These are phyloP conservation scores for Hydnomerulius pinastri DNA, from an alignment of 768 basidiomycete genomes.

Conservation along the genomic window DNA sequence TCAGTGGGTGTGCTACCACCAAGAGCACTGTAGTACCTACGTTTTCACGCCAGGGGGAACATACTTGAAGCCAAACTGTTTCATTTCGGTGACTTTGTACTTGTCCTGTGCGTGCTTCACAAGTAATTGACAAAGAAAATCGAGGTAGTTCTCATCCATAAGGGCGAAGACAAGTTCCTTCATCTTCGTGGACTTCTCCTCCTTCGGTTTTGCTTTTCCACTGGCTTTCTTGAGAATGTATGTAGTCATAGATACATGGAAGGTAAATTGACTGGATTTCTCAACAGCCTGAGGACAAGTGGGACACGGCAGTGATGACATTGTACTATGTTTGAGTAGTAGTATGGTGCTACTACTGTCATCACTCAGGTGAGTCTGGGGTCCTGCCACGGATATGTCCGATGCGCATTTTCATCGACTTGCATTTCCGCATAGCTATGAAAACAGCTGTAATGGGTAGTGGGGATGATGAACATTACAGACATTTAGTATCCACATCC, in stretches of 20 bases:
- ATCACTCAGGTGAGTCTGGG: too few species aligned
- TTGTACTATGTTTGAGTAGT: too few species aligned
- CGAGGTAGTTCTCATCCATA: background rate
- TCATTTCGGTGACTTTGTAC: slow-evolving; percentile 24
- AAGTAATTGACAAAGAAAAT: slow-evolving; percentile 8
- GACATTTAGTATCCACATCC: too few species aligned
- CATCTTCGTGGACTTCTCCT: slow-evolving; percentile 3
- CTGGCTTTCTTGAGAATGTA: slow-evolving; percentile 1
- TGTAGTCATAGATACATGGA: background rate
- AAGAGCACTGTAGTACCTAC: background rate
- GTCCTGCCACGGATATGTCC: too few species aligned
- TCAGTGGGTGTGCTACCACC: background rate
- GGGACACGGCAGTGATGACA: too few species aligned
- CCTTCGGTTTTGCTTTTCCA: background rate
- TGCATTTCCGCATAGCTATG: too few species aligned
- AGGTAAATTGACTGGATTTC: too few species aligned
- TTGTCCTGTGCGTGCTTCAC: slow-evolving; percentile 11
- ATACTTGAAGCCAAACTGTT: slow-evolving; percentile 12
- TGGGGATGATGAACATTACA: too few species aligned
- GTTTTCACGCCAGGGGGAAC: slow-evolving; percentile 3
- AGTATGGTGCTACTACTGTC: too few species aligned
- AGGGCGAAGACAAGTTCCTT: slow-evolving; percentile 3
- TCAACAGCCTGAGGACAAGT: too few species aligned
- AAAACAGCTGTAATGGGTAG: too few species aligned
- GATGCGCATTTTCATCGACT: too few species aligned